Conservation (phyloP, 2,329 filamentous ascomycete species). For the Claviceps arundinis region DNA sequence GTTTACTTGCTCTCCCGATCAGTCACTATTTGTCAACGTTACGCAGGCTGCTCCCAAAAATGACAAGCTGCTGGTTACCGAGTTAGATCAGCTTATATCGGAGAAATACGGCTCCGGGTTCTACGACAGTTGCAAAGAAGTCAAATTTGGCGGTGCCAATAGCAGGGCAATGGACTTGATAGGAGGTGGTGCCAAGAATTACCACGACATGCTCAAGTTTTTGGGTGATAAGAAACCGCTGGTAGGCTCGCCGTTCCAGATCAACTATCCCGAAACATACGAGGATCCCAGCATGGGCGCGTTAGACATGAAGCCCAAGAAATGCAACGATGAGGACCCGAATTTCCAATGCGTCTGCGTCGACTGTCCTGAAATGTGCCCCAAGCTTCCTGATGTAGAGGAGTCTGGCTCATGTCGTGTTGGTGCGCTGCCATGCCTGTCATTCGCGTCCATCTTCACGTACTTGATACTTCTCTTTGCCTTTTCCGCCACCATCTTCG, state of each 20-base stretch:
- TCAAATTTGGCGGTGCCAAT: conserved; percentile 93
- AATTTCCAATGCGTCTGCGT: conserved; percentile 84
- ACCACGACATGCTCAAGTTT: conserved; percentile 76
- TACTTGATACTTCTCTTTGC: conserved; percentile 65
- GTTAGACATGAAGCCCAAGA: conserved; percentile 59
- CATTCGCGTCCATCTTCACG: conserved; percentile 78
- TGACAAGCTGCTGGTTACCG: conserved; percentile 56
- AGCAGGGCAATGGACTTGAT: conserved; percentile 92
- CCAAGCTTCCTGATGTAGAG: conserved; percentile 64
- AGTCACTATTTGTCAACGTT: conserved; percentile 89
- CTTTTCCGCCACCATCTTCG: conserved; percentile 52
- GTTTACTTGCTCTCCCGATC: conserved; percentile 94
- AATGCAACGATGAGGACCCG: conserved; percentile 81
- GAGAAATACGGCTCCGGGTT: conserved; percentile 75
- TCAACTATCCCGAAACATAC: conserved; percentile 67
- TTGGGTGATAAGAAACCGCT: conserved; percentile 75
- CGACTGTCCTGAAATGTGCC: conserved; percentile 79
- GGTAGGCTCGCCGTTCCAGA: conserved; percentile 91
- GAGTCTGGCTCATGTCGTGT: conserved; percentile 63
- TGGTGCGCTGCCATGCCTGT: conserved; percentile 79
- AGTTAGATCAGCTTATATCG: conserved; percentile 81
- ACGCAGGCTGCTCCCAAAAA: conserved; percentile 55
- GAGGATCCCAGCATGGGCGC: conserved; percentile 58
- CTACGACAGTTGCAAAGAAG: conserved; percentile 96
- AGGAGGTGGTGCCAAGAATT: conserved; percentile 86